These are phyloP conservation scores for Brassica nigra DNA, from an alignment of 345 rosid genomes.

Conservation along the genomic window DNA sequence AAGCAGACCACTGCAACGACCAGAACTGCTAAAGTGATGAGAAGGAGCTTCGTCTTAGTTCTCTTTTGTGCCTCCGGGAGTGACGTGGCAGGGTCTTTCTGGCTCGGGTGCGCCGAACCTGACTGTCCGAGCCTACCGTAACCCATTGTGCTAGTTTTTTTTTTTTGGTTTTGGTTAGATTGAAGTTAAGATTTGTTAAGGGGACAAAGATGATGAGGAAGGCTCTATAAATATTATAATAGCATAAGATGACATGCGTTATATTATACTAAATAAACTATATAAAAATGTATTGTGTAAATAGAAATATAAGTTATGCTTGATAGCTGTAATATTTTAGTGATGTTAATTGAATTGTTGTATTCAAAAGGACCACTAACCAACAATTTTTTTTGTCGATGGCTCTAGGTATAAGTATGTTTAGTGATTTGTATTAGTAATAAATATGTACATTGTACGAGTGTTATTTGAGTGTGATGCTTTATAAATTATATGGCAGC, in stretches of 20 bases:
- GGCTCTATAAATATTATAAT: constrained; percentile 16
- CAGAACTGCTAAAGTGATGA: constrained; percentile 50
- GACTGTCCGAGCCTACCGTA: constrained; percentile 50
- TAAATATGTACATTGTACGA: neutral
- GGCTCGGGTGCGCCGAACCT: constrained; percentile 32
- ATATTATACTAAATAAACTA: neutral
- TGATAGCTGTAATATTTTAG: constrained; percentile 34
- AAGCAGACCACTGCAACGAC: constrained; percentile 60
- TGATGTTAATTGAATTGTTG: constrained; percentile 21
- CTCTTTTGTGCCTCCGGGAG: constrained; percentile 18
- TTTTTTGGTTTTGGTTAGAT: neutral
- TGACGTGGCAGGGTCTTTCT: constrained; percentile 32
- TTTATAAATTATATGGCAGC: neutral
- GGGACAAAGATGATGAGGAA: constrained; percentile 30
- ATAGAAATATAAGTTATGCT: constrained; percentile 9
- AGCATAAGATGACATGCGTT: neutral
- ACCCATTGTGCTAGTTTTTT: constrained; percentile 41
- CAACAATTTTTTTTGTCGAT: constrained; percentile 26
- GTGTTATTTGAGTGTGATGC: neutral
- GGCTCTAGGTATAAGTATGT: constrained; percentile 16
- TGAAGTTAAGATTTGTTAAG: constrained; percentile 14
- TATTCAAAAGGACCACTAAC: constrained; percentile 30
- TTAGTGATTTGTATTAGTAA: neutral
- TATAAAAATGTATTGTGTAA: neutral
- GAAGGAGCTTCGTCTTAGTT: constrained; percentile 46